A percentile compares a stretch with the other conserved stretches of the same genome.
Conservation (phyloP, 2,329 filamentous ascomycete genomes). For the Verticillium nonalfalfae region DNA sequence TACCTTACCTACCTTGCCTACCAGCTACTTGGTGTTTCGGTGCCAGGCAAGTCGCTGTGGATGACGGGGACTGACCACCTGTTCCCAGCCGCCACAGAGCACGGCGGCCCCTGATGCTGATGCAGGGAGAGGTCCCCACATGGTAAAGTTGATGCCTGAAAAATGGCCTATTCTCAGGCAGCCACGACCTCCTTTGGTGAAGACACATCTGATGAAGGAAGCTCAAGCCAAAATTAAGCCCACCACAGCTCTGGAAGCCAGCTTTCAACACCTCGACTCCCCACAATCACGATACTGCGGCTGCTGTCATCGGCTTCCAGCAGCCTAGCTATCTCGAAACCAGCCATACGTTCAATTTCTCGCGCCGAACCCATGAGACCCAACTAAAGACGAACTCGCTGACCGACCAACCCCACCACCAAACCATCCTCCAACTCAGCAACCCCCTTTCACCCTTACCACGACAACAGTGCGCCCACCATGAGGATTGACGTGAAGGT, state of each 20-base stretch:
- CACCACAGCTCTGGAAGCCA: conserved; percentile 13
- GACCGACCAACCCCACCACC: conserved; percentile 6
- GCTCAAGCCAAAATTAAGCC: conserved; percentile 13
- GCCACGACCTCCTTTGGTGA: conserved; percentile 9
- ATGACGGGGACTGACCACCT: background rate
- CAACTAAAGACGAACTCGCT: background rate
- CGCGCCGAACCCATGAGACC: conserved; percentile 1
- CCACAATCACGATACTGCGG: background rate
- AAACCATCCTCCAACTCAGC: conserved; percentile 4
- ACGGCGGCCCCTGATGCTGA: background rate
- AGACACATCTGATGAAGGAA: conserved; percentile 15
- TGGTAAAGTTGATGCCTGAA: background rate
- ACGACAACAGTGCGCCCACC: conserved; percentile 5
- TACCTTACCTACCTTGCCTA: too few species aligned
- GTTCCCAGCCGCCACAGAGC: background rate
- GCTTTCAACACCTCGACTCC: conserved; percentile 8
- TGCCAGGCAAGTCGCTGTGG: too few species aligned
- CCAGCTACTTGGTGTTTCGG: too few species aligned
- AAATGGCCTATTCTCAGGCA: conserved; percentile 6
- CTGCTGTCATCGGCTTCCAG: conserved; percentile 10
- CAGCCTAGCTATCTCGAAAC: background rate
- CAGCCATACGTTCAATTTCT: background rate
- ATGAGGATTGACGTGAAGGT: conserved; percentile 14
- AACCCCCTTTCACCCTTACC: conserved; percentile 8
- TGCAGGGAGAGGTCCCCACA: background rate